These are phyloP conservation scores for Termitomyces bulborhizus DNA, from an alignment of 768 basidiomycete species.

Conservation along the genomic window DNA sequence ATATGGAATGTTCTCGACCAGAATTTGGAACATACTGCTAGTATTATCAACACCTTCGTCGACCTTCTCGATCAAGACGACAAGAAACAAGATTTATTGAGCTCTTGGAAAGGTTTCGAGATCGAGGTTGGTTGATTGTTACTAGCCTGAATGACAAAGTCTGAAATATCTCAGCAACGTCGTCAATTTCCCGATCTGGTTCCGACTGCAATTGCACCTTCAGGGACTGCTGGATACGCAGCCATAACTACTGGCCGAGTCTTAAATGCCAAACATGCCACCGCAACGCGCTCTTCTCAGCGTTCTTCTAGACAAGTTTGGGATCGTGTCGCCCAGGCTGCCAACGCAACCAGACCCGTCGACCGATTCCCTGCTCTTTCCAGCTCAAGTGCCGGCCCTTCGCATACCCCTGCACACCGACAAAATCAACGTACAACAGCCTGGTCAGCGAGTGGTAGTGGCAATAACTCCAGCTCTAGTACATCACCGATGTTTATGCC, in stretches of 20 bases:
- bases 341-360: conserved; percentile 27
- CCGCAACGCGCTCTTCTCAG: conserved; percentile 49
- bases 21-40: conserved; percentile 64
- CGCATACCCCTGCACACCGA: conserved; percentile 28
- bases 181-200: conserved; percentile 78
- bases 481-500: conserved; percentile 17
- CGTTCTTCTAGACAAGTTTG: conserved; percentile 64
- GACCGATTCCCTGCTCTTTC: conserved; percentile 31
- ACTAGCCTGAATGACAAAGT: not conserved
- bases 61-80: conserved; percentile 77
- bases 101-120: conserved; percentile 80
- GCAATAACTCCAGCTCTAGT: conserved; percentile 16
- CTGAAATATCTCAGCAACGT: conserved; percentile 50
- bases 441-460: conserved; percentile 40
- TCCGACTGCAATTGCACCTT: conserved; percentile 37
- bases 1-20: conserved; percentile 30
- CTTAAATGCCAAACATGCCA: conserved; percentile 76
- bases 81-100: conserved; percentile 70
- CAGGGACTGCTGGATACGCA: conserved; percentile 54
- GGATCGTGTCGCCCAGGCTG: conserved; percentile 86
- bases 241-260: conserved; percentile 79
- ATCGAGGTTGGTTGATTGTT: conserved; percentile 53
- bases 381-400: conserved; percentile 8
- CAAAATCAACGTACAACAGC: conserved; percentile 51
- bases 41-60: conserved; percentile 65